phyloP scores from a whole-genome alignment of 192 early-diverging fungal species.

The Umbelopsis ramanniana region DNA sequence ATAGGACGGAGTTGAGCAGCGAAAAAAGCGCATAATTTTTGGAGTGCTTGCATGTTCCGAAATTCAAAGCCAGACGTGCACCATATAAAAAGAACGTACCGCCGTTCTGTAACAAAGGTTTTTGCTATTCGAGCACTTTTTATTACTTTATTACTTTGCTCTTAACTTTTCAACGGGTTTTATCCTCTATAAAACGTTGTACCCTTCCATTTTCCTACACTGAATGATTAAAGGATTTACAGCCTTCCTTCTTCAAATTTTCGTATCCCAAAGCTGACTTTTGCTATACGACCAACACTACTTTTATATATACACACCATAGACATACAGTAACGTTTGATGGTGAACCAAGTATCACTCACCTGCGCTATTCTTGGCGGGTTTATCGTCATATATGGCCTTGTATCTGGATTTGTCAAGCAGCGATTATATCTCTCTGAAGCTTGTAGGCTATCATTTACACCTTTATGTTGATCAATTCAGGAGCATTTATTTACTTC shows the following conservation, averaged over 20 bases:
- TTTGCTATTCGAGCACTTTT: neutral
- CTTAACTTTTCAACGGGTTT: neutral
- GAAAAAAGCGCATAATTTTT: conserved; percentile 6
- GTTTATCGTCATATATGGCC: conserved; percentile 69
- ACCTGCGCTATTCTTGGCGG: conserved; percentile 65
- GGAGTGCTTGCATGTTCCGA: neutral
- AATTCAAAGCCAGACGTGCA: neutral
- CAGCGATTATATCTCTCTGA: conserved; percentile 75
- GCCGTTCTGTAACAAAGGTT: too few relatives aligned
- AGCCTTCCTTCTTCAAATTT: neutral
- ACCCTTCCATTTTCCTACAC: neutral
- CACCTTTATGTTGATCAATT: neutral
- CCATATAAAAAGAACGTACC: neutral
- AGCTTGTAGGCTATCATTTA: conserved; percentile 54
- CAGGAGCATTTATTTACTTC: neutral
- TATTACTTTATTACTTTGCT: neutral
- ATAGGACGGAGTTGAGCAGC: conserved; percentile 11
- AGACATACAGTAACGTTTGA: neutral
- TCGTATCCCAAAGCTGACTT: neutral
- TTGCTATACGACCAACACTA: neutral
- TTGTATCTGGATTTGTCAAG: conserved; percentile 69
- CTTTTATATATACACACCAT: neutral
- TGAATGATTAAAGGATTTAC: neutral
- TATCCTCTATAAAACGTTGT: neutral
- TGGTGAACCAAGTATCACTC: conserved; percentile 25